Evolutionary conservation across 306 rosid species (phyloP).

Genomic region (Morella rubra): DNA sequence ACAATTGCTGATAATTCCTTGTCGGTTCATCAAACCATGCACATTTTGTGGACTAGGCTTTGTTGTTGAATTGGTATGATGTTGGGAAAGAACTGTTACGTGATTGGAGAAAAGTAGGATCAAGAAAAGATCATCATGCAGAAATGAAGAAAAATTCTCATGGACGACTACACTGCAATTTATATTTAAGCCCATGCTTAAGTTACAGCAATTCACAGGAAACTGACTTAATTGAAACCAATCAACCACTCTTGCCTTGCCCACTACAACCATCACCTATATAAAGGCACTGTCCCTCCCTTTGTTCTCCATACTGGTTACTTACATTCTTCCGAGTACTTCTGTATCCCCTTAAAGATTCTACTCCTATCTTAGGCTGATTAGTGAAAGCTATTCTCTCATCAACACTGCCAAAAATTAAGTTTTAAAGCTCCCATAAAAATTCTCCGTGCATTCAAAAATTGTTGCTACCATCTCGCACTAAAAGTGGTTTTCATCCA

Average conservation of each 20-base stretch:
- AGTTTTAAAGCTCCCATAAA: neutral
- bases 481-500: neutral
- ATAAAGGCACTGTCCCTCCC: neutral
- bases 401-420: neutral
- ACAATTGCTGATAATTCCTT: neutral
- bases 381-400: neutral
- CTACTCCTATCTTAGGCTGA: neutral
- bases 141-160: neutral
- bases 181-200: too few species aligned
- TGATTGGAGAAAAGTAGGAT: neutral
- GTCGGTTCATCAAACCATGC: neutral
- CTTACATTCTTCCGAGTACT: neutral
- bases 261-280: neutral
- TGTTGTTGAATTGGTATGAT: neutral
- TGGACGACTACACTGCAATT: neutral
- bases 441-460: neutral
- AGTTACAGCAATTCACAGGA: neutral
- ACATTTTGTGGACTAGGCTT: neutral
- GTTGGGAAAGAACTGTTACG: neutral
- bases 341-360: neutral
- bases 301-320: neutral
- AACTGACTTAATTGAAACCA: neutral
- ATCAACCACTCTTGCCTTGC: neutral
- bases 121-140: neutral
- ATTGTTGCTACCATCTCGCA: neutral